Conservation (phyloP, 2,329 filamentous ascomycete genomes). For the Colletotrichum chrysophilum region DNA sequence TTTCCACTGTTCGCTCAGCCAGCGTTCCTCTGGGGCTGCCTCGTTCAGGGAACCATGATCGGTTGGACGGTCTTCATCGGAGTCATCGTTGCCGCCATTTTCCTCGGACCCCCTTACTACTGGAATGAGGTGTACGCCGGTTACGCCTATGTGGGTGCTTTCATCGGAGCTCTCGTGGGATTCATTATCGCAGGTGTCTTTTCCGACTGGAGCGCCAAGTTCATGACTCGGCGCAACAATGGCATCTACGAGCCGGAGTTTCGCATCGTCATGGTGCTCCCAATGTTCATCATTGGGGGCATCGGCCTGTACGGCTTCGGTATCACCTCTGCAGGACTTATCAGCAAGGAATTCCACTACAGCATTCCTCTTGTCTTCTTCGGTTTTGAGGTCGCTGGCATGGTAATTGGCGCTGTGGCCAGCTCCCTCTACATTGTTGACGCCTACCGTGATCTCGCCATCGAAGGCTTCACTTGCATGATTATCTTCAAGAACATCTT, state of each 20-base stretch:
- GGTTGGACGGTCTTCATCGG: conserved; percentile 96
- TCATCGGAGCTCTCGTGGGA: conserved; percentile 81
- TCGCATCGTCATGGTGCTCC: conserved; percentile 80
- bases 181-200: conserved; percentile 77
- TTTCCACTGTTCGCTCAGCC: conserved; percentile 86
- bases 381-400: conserved; percentile 81
- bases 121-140: conserved; percentile 83
- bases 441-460: conserved; percentile 83
- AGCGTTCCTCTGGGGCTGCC: conserved; percentile 77
- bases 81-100: conserved; percentile 81
- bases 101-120: conserved; percentile 80
- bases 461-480: conserved; percentile 89
- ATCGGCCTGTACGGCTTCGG: conserved; percentile 87
- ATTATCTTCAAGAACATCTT: conserved; percentile 96
- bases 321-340: conserved; percentile 68
- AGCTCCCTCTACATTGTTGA: conserved; percentile 90
- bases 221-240: conserved; percentile 74
- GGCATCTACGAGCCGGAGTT: conserved; percentile 94
- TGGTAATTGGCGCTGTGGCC: conserved; percentile 90
- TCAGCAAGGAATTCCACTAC: conserved; percentile 66
- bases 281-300: conserved; percentile 79
- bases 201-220: conserved; percentile 73
- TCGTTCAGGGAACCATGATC: conserved; percentile 89
- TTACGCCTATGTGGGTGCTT: conserved; percentile 86
- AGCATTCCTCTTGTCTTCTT: conserved; percentile 82